These are phyloP conservation scores for Breynia disticha DNA, from an alignment of 441 rosid species.

Conservation along the genomic window DNA sequence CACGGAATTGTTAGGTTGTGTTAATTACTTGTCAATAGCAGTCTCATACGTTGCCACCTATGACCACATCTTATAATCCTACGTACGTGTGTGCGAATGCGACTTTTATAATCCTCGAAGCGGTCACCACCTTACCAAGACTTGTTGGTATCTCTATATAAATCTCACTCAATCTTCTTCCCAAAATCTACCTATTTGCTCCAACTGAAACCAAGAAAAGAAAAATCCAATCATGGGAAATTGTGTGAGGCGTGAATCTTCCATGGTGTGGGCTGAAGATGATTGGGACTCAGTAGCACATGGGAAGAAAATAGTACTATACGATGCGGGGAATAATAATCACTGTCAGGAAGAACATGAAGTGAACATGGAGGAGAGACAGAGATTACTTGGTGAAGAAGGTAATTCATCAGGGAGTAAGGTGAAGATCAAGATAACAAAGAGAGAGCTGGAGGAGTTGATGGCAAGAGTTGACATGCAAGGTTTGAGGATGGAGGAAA, in stretches of 20 bases:
- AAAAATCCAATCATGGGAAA: constrained; percentile 32
- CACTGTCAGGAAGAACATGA: too few relatives aligned
- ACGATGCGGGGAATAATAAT: background rate
- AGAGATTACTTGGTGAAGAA: constrained; percentile 11
- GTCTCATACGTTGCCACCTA: too few relatives aligned
- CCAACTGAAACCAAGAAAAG: background rate
- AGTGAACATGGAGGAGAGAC: constrained; percentile 16
- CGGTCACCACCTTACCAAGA: too few relatives aligned
- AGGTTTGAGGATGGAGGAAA: constrained; percentile 30
- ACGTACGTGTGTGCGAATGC: too few relatives aligned
- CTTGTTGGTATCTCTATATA: too few relatives aligned
- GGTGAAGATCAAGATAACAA: constrained; percentile 47
- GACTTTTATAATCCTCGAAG: too few relatives aligned
- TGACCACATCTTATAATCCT: too few relatives aligned
- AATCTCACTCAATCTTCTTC: background rate
- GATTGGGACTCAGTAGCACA: constrained; percentile 24
- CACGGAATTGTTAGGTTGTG: too few relatives aligned
- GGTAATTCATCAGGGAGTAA: constrained; percentile 8
- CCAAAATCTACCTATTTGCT: too few relatives aligned
- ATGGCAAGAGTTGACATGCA: constrained; percentile 21
- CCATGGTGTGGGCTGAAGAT: constrained; percentile 28
- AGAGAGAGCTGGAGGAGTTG: constrained; percentile 41
- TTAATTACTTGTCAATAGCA: too few relatives aligned
- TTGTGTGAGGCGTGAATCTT: constrained; percentile 14
- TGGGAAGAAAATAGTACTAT: background rate